Conservation (phyloP, 2,329 filamentous ascomycete genomes). For the Fusarium irregulare region DNA sequence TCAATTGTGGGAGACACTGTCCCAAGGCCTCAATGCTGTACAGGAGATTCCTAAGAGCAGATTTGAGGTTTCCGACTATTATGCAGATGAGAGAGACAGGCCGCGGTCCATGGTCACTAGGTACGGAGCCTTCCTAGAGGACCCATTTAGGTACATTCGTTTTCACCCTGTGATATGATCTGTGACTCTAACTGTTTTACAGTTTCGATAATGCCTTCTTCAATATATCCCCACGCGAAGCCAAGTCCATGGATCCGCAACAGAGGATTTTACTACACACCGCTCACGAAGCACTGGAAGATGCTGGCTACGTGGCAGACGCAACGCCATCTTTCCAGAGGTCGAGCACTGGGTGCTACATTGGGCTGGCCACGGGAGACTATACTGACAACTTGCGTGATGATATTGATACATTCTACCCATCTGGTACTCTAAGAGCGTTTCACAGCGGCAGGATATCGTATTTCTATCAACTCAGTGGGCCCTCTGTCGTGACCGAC, state of each 20-base stretch:
- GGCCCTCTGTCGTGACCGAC: not conserved
- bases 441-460: constrained; percentile 5
- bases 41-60: constrained; percentile 1
- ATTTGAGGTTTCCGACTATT: not conserved
- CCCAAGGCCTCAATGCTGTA: not conserved
- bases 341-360: not conserved
- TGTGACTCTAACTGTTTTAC: too few relatives aligned
- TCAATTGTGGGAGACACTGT: not conserved
- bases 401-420: constrained; percentile 1
- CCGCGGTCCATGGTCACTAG: not conserved
- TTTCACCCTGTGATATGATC: too few relatives aligned
- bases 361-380: not conserved
- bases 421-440: not conserved
- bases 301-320: constrained; percentile 2
- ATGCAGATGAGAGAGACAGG: not conserved
- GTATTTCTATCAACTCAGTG: constrained; percentile 1
- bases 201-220: constrained; percentile 9
- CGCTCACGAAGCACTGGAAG: not conserved
- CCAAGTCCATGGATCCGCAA: constrained; percentile 1
- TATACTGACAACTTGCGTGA: not conserved
- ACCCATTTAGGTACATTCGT: not conserved
- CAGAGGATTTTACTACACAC: not conserved
- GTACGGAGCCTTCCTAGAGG: not conserved
- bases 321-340: not conserved
- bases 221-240: constrained; percentile 3